These are phyloP conservation scores for Auxenochlorella pyrenoidosa DNA, from an alignment of 139 green algal species.

Conservation along the genomic window DNA sequence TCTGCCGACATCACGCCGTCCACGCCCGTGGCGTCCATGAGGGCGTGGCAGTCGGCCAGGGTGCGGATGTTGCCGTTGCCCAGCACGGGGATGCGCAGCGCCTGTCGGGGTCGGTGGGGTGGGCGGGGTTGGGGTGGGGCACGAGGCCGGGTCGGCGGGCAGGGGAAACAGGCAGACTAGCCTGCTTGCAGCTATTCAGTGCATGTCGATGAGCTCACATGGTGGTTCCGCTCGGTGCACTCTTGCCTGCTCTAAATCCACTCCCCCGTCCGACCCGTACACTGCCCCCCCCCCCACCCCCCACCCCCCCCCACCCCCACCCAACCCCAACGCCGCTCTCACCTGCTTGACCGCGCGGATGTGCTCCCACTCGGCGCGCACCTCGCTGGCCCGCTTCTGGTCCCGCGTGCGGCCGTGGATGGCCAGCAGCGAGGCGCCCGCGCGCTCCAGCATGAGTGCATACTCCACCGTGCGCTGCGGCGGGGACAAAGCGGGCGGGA, in stretches of 20 bases:
- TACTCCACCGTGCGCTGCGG: constrained; percentile 91
- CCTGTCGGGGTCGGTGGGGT: neutral
- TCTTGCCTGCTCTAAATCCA: no score
- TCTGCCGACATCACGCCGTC: constrained; percentile 92
- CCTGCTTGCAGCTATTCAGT: no score
- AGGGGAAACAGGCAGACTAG: neutral
- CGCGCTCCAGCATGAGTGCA: constrained; percentile 88
- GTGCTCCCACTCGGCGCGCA: constrained; percentile 39
- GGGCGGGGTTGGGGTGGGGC: neutral
- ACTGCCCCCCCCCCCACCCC: no score
- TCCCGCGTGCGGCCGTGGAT: constrained; percentile 96
- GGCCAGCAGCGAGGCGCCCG: constrained; percentile 89
- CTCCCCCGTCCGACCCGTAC: no score
- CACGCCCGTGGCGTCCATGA: constrained; percentile 80
- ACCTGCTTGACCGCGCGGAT: constrained; percentile 63
- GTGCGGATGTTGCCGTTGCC: constrained; percentile 90
- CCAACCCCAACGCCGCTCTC: neutral
- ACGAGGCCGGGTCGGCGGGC: neutral
- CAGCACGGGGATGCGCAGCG: constrained; percentile 83
- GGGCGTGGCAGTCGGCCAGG: constrained; percentile 70
- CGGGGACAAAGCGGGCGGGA: no score
- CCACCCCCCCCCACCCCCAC: no score
- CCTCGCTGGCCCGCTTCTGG: constrained; percentile 78
- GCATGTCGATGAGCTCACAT: no score
- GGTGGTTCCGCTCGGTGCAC: no score